Evolutionary conservation across 1,284 basidiomycete genomes (phyloP).

Genomic region (Boletus semigastroideus): DNA sequence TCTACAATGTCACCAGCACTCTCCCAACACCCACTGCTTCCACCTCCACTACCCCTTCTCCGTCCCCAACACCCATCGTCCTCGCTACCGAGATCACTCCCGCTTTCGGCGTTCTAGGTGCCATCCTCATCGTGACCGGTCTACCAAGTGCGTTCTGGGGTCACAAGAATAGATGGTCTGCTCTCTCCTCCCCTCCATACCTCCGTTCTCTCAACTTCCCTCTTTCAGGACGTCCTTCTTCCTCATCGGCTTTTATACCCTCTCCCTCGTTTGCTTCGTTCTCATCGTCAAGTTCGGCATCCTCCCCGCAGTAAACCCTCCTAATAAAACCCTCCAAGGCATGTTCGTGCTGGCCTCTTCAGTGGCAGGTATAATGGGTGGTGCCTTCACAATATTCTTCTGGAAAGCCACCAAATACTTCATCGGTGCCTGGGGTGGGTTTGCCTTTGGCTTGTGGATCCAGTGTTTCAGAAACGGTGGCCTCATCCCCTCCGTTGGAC

Average conservation of each 20-base stretch:
- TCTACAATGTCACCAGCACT: conserved; percentile 59
- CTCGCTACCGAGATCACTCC: conserved; percentile 81
- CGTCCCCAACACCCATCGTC: conserved; percentile 53
- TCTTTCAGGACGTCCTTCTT: conserved; percentile 84
- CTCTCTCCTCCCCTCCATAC: conserved; percentile 13
- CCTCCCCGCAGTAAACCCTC: conserved; percentile 77
- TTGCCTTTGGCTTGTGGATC: conserved; percentile 84
- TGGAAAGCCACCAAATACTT: conserved; percentile 85
- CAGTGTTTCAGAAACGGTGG: conserved; percentile 84
- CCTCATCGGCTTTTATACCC: conserved; percentile 86
- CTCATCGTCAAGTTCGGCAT: conserved; percentile 91
- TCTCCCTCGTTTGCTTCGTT: conserved; percentile 82
- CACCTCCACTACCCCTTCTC: conserved; percentile 46
- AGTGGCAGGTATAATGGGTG: conserved; percentile 81
- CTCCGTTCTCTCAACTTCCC: conserved; percentile 12
- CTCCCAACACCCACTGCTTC: conserved; percentile 41
- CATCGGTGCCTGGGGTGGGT: conserved; percentile 88
- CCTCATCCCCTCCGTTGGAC: conserved; percentile 70
- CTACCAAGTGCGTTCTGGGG: conserved; percentile 89
- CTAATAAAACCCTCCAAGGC: conserved; percentile 75
- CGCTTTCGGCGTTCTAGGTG: conserved; percentile 88
- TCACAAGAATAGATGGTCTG: conserved; percentile 88
- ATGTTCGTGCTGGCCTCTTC: conserved; percentile 85
- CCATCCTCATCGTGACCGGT: conserved; percentile 85
- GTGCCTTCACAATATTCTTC: conserved; percentile 85